Evolutionary conservation across 1,284 basidiomycete species (phyloP), one percentile per base, ranked within the genome.

Genomic region (Irpex rosettiformis): DNA sequence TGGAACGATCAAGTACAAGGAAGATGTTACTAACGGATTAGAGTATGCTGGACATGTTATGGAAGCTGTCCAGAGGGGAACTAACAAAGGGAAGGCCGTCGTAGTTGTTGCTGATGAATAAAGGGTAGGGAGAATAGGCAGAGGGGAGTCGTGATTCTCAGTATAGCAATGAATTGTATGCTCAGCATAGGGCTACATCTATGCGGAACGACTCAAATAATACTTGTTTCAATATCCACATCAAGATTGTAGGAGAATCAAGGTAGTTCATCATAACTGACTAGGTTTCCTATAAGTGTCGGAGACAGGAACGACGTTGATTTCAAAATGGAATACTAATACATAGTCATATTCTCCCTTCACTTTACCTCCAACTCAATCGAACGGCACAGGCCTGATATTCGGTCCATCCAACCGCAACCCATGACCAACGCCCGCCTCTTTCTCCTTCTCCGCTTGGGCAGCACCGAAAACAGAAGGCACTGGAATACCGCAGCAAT

Each of bases 401-500:
- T 83, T 87, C 3, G 83, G 79, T 2, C 89, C 86, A 48, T 74
- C 71, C 29, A 84, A 70, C 64, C 70, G 69, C 65, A 62, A 68
- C n/a, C n/a, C n/a, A n/a, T n/a, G n/a, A 45, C 68, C 79, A 49
- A 69, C 71, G 47, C 63, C 65, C 61, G 70, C 71, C 61, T 73
- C 77, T 55, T 76, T 72, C 48, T 51, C 22, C 28, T 78, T 82
- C 61, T 77, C 75, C 21, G 78, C 83, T 60, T 77, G 73, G 0
- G 89, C 90, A 57, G 92, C 89, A 11, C 82, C 93, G 69, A 96
- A 95, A 3, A 77, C 88, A 33, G 88, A 90, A 1, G 93, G 93
- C 5, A 96, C 87, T 2, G 89, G 88, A 61, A 96, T 96, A 0
- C 94, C 94, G 73, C 94, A 96, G 70, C 94, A 98, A 70, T 98